Evolutionary conservation across 2,329 filamentous ascomycete genomes (phyloP).

Genomic region (Phoma sp.): DNA sequence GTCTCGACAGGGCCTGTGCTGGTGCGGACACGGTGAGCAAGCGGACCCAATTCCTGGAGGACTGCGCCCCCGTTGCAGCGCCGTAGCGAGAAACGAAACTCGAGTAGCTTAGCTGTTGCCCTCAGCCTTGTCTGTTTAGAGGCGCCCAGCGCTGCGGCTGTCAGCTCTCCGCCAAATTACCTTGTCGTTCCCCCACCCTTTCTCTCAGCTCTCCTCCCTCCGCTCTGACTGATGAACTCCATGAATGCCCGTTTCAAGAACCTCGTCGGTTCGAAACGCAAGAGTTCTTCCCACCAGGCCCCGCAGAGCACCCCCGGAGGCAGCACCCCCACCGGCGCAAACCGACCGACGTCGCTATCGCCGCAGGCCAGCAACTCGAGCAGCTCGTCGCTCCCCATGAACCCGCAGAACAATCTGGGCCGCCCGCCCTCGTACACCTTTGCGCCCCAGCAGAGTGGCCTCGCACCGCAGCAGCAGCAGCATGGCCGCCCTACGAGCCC

Average conservation of each 20-base stretch:
- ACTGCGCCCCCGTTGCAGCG: conserved; percentile 9
- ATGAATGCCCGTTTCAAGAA: conserved; percentile 80
- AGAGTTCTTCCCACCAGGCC: conserved; percentile 63
- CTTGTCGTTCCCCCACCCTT: conserved; percentile 32
- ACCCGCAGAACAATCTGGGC: conserved; percentile 59
- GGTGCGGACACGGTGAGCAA: neutral
- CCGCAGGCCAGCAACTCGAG: conserved; percentile 48
- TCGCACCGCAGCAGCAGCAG: conserved; percentile 39
- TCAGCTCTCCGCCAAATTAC: conserved; percentile 42
- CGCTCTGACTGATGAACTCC: conserved; percentile 68
- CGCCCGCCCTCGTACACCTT: conserved; percentile 70
- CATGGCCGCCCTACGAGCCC: conserved; percentile 60
- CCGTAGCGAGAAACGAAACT: too few species aligned
- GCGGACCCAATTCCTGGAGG: neutral
- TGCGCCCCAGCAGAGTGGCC: conserved; percentile 47
- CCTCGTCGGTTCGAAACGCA: conserved; percentile 82
- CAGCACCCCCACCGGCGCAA: conserved; percentile 46
- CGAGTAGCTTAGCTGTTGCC: neutral
- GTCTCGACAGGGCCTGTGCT: conserved; percentile 6
- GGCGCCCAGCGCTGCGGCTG: conserved; percentile 28
- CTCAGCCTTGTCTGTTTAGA: conserved; percentile 16
- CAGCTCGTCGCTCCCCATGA: conserved; percentile 58
- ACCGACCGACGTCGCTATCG: conserved; percentile 49
- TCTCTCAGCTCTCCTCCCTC: conserved; percentile 24
- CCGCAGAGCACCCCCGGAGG: conserved; percentile 37